These are phyloP conservation scores for Alternaria infectoria DNA, from an alignment of 2,329 filamentous ascomycete species.

Conservation along the genomic window DNA sequence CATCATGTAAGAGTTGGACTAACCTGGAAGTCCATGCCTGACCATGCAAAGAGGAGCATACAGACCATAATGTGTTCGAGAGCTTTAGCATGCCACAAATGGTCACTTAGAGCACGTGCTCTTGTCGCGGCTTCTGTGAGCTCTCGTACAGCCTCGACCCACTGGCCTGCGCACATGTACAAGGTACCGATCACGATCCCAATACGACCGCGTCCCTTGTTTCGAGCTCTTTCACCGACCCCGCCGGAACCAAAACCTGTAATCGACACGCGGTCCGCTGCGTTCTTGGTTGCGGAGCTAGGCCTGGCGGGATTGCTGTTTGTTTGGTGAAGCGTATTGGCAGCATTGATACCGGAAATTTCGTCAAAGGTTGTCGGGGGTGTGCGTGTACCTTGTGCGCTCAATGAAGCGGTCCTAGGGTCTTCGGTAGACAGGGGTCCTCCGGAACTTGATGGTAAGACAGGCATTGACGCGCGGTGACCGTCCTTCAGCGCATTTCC, in stretches of 20 bases:
- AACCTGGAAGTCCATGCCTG: constrained; percentile 80
- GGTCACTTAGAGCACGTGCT: constrained; percentile 81
- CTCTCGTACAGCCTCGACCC: constrained; percentile 86
- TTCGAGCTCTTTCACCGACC: constrained; percentile 76
- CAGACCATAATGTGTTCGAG: constrained; percentile 86
- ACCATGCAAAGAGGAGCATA: constrained; percentile 83
- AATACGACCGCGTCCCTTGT: constrained; percentile 80
- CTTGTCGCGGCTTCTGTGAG: constrained; percentile 79
- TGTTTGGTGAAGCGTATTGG: constrained; percentile 52
- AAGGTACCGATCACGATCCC: constrained; percentile 82
- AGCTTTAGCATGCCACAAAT: constrained; percentile 97
- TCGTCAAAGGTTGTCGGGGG: constrained; percentile 59
- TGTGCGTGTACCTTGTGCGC: constrained; percentile 36
- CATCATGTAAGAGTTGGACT: constrained; percentile 21
- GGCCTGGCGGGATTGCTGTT: constrained; percentile 33
- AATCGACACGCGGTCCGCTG: constrained; percentile 67
- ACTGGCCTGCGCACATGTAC: constrained; percentile 87
- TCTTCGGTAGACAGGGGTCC: constrained; percentile 32
- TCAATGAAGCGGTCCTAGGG: constrained; percentile 34
- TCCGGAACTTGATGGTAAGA: constrained; percentile 54
- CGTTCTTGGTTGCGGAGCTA: constrained; percentile 59
- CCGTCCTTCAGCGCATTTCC: constrained; percentile 63
- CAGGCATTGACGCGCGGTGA: constrained; percentile 82
- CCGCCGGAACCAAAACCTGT: constrained; percentile 70
- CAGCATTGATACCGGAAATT: constrained; percentile 43